Evolutionary conservation across 768 basidiomycete genomes (phyloP), one percentile per base, ranked within the genome.

Genomic region (Lentinus tigrinus): DNA sequence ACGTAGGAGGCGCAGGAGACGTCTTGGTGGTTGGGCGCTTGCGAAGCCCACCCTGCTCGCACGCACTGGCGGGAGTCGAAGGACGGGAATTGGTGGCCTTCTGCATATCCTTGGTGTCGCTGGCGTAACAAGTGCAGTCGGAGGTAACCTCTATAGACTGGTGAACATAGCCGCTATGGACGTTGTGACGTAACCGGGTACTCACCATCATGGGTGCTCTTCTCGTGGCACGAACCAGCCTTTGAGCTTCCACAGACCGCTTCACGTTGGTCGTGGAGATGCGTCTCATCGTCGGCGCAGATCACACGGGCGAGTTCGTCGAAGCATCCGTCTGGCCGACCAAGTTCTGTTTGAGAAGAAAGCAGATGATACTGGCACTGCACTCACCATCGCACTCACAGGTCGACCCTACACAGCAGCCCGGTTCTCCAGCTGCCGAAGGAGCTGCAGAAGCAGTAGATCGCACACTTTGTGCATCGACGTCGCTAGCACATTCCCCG

Each of bases 371-470:
- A 17, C 36, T n/a, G n/a, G 13, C 10, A 16, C 14, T n/a, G 17
- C n/a, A 63, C 67, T 52, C 24, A 70, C 69, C 69, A 38, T 70
- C 64, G 60, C 69, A 70, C 16, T 52, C 62, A 56, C 69, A 70
- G 13, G 21, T 39, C 7, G 55, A 36, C 19, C 56, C 66, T n/a
- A 62, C 60, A 49, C 69, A 68, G 47, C 69, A 70, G 34, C 13
- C 36, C 19, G 34, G 8, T 40, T 16, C 19, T 19, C 27, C 14
- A 38, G 48, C 13, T 52, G 42, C 31, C 11, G 31, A 11, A 6
- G 31, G 31, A 11, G 11, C 31, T 6, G 31, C 6, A 31, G 31
- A 31, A 31, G 11, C 31, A 31, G 31, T 31, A 31, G 31, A 31
- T 11, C 6, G 31, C 31, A 31, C 31, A 49, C 56, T 57, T 26